Conservation (phyloP, 2,329 filamentous ascomycete species). For the Whalleya microplaca region DNA sequence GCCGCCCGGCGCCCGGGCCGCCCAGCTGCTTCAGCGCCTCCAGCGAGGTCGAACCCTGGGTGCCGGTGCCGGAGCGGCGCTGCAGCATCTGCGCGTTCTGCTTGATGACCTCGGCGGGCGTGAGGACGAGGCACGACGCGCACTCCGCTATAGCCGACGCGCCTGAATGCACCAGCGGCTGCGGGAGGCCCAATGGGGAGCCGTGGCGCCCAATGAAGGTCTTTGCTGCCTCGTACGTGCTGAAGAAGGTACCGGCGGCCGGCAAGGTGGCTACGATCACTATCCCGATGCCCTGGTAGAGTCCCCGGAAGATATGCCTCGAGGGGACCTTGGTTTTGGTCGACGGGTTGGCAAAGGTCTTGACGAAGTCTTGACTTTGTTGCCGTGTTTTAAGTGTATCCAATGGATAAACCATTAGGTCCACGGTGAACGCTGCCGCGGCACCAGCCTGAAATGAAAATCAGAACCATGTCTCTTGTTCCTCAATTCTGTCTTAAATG, state of each 20-base stretch:
- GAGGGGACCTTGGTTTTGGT: constrained; percentile 56
- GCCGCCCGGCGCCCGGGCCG: constrained; percentile 60
- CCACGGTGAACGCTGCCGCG: constrained; percentile 82
- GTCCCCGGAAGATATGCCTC: constrained; percentile 60
- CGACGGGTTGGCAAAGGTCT: constrained; percentile 63
- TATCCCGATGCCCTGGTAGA: constrained; percentile 88
- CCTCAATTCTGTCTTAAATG: not conserved
- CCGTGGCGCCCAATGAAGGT: constrained; percentile 57
- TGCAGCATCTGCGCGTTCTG: constrained; percentile 88
- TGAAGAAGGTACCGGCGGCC: constrained; percentile 83
- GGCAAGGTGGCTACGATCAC: constrained; percentile 87
- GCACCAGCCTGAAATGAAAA: constrained; percentile 69
- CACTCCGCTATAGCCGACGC: constrained; percentile 80
- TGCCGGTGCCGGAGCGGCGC: constrained; percentile 27
- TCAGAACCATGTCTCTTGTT: constrained; percentile 9
- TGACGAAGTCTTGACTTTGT: constrained; percentile 76
- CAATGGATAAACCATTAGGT: constrained; percentile 83
- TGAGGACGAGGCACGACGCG: constrained; percentile 83
- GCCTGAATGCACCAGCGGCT: constrained; percentile 70
- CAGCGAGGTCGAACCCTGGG: constrained; percentile 48
- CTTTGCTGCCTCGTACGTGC: constrained; percentile 83
- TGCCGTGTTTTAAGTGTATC: constrained; percentile 89
- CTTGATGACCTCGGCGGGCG: constrained; percentile 88
- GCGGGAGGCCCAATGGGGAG: constrained; percentile 57
- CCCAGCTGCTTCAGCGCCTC: constrained; percentile 53